These are phyloP conservation scores for Chenopodium album DNA, from an alignment of 148 eudicot genomes.

Conservation along the genomic window DNA sequence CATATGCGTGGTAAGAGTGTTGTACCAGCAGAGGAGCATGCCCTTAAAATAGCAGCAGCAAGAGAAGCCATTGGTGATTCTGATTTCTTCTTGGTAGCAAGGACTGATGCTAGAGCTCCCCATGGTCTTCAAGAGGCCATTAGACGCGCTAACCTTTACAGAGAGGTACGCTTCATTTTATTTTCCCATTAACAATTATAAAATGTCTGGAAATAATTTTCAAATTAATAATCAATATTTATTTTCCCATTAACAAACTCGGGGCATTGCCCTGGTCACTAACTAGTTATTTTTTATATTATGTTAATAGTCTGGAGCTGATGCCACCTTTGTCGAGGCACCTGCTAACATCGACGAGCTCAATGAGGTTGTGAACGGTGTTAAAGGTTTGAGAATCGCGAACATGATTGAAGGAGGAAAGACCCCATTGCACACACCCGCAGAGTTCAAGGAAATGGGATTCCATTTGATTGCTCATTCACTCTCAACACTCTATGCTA, in stretches of 20 bases:
- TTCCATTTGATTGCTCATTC: constrained; percentile 29
- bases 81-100: constrained; percentile 39
- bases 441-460: constrained; percentile 36
- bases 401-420: constrained; percentile 40
- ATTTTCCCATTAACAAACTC: too few relatives aligned
- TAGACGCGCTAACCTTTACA: constrained; percentile 37
- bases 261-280: too few relatives aligned
- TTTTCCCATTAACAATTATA: too few relatives aligned
- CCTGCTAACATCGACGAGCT: constrained; percentile 23
- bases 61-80: constrained; percentile 43
- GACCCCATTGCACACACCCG: constrained; percentile 35
- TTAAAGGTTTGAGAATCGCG: constrained; percentile 29
- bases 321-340: constrained; percentile 30
- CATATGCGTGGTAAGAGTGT: constrained; percentile 36
- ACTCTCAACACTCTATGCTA: constrained; percentile 28
- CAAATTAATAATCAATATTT: too few relatives aligned
- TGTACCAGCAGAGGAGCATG: constrained; percentile 39
- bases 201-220: too few relatives aligned
- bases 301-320: constrained; percentile 23
- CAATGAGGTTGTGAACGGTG: background rate
- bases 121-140: constrained; percentile 40
- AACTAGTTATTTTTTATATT: too few relatives aligned
- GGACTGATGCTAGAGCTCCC: constrained; percentile 42
- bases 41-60: constrained; percentile 39
- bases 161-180: constrained; percentile 19